phyloP scores from a whole-genome alignment of 495 filamentous ascomycete species.

The Aspergillus bridgeri region DNA sequence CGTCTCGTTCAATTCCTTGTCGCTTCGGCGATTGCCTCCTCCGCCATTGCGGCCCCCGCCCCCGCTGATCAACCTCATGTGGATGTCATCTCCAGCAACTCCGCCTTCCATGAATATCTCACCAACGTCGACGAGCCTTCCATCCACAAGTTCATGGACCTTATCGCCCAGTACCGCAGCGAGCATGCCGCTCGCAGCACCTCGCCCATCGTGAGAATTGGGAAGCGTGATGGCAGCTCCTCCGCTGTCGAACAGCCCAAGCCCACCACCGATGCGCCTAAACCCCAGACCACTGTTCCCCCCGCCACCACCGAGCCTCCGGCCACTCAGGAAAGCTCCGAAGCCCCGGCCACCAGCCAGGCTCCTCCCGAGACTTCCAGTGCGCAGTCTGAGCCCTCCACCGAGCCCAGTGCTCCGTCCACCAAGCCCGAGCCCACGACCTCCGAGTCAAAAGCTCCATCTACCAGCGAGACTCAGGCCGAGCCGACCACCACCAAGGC shows the following conservation, averaged over 20 bases:
- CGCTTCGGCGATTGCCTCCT: slow-evolving; percentile 28
- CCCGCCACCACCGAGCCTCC: slow-evolving; percentile 33
- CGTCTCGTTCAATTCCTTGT: slow-evolving; percentile 24
- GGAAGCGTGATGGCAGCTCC: slow-evolving; percentile 43
- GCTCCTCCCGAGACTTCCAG: slow-evolving; percentile 20
- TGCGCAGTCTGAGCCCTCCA: slow-evolving; percentile 8
- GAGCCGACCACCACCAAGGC: slow-evolving; percentile 21
- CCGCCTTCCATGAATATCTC: slow-evolving; percentile 14
- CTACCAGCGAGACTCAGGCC: background rate
- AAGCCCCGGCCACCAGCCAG: background rate
- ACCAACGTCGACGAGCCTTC: slow-evolving; percentile 23
- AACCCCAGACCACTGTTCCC: slow-evolving; percentile 33
- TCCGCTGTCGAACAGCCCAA: slow-evolving; percentile 40
- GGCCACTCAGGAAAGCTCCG: slow-evolving; percentile 29
- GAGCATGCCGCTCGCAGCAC: slow-evolving; percentile 47
- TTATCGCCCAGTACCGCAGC: slow-evolving; percentile 48
- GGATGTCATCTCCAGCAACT: slow-evolving; percentile 4
- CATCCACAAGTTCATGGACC: slow-evolving; percentile 49
- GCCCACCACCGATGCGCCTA: slow-evolving; percentile 31
- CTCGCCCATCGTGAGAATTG: slow-evolving; percentile 42
- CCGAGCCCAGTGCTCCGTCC: background rate
- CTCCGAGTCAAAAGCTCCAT: too few species aligned
- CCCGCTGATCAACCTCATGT: slow-evolving; percentile 10
- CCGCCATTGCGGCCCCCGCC: slow-evolving; percentile 18
- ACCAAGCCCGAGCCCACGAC: background rate